Conservation (phyloP, 495 filamentous ascomycete genomes). For the Hypoxylon lenormandii region DNA sequence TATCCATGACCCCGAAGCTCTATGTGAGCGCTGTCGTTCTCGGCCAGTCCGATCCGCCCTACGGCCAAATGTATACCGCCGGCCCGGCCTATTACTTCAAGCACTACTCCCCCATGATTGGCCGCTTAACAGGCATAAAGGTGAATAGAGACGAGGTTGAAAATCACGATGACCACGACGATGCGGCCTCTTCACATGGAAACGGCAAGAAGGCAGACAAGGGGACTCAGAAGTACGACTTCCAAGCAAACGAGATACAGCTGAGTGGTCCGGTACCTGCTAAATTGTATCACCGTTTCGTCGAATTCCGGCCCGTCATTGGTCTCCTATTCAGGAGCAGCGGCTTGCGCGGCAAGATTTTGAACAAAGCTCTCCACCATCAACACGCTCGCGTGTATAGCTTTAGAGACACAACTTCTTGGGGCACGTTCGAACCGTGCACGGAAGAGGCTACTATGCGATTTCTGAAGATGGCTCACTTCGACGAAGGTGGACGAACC, state of each 20-base stretch:
- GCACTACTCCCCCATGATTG: conserved; percentile 90
- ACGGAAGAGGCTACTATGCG: conserved; percentile 74
- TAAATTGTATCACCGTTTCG: conserved; percentile 85
- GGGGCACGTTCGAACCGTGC: conserved; percentile 66
- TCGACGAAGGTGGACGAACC: conserved; percentile 83
- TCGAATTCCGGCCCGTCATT: conserved; percentile 91
- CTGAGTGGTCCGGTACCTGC: conserved; percentile 82
- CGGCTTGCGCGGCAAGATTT: conserved; percentile 79
- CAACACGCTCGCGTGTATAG: conserved; percentile 91
- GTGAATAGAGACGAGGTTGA: conserved; percentile 60
- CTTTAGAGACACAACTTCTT: conserved; percentile 77
- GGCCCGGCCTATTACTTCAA: conserved; percentile 81
- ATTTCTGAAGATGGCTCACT: conserved; percentile 87
- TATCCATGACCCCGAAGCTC: conserved; percentile 66
- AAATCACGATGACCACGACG: conserved; percentile 52
- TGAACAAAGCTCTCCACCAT: conserved; percentile 87
- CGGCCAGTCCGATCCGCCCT: conserved; percentile 78
- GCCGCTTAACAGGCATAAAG: conserved; percentile 81
- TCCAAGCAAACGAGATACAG: conserved; percentile 94
- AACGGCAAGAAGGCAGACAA: conserved; percentile 53
- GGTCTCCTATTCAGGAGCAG: conserved; percentile 84
- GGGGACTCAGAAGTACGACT: conserved; percentile 80
- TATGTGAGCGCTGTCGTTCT: conserved; percentile 77
- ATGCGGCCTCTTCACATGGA: conserved; percentile 41
- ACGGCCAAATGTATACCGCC: conserved; percentile 81